Conservation (phyloP, 2,329 filamentous ascomycete species). For the Xylariaceae sp. region DNA sequence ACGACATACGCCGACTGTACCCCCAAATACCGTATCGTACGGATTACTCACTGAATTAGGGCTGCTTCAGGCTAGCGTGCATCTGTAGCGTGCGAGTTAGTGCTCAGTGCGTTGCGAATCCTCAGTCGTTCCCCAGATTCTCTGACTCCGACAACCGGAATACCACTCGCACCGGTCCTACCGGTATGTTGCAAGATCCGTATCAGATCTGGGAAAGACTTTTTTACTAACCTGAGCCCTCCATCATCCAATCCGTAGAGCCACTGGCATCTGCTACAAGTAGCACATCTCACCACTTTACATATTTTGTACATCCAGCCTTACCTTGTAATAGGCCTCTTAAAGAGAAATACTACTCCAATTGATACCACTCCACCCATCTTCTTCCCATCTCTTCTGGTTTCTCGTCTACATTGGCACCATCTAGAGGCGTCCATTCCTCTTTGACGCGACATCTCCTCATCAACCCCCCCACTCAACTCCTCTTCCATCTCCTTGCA, state of each 20-base stretch:
- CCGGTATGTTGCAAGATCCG: not conserved
- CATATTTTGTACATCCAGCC: too few species aligned
- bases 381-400: not conserved
- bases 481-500: not conserved
- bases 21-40: too few species aligned
- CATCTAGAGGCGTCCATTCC: not conserved
- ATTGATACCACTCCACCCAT: too few species aligned
- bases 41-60: too few species aligned
- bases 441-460: not conserved
- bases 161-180: not conserved
- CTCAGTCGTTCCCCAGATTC: constrained; percentile 23
- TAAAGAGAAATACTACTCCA: not conserved
- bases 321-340: not conserved
- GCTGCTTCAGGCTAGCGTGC: too few species aligned
- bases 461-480: not conserved
- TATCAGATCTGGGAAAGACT: not conserved
- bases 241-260: too few species aligned
- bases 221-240: not conserved
- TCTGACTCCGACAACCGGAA: constrained; percentile 29
- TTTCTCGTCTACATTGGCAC: not conserved
- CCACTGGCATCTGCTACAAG: too few species aligned
- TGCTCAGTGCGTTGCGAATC: not conserved
- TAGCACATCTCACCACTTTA: too few species aligned
- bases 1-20: too few species aligned
- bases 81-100: not conserved